Evolutionary conservation across 2,329 filamentous ascomycete genomes (phyloP).

Genomic region (Xylaria sp.): DNA sequence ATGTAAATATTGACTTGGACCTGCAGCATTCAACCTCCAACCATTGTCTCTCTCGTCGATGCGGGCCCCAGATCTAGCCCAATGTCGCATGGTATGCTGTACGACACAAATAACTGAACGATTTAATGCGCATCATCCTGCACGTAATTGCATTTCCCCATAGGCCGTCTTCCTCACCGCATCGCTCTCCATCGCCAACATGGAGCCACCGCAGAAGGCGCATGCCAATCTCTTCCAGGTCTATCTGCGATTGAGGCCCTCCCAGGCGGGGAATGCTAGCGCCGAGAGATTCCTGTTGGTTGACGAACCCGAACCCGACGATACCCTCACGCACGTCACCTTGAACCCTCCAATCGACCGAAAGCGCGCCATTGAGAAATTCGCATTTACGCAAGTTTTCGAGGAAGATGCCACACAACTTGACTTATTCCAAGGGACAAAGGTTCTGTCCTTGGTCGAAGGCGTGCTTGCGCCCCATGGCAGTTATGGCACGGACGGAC

Average conservation of each 20-base stretch:
- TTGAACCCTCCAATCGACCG: constrained; percentile 82
- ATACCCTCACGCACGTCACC: constrained; percentile 69
- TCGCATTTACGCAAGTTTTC: constrained; percentile 92
- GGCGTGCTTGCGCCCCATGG: constrained; percentile 75
- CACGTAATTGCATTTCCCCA: constrained; percentile 16
- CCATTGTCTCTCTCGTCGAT: constrained; percentile 13
- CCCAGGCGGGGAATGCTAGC: constrained; percentile 47
- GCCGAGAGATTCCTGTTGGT: constrained; percentile 78
- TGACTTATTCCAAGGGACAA: constrained; percentile 82
- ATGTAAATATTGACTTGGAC: constrained; percentile 28
- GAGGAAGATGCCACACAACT: constrained; percentile 83
- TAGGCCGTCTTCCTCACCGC: constrained; percentile 1
- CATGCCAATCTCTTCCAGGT: constrained; percentile 79
- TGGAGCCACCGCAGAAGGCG: constrained; percentile 48
- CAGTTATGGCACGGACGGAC: constrained; percentile 80
- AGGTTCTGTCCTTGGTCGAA: constrained; percentile 74
- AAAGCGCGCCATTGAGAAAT: constrained; percentile 87
- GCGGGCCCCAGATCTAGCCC: constrained; percentile 14
- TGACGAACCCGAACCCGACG: constrained; percentile 56
- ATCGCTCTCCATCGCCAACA: constrained; percentile 26
- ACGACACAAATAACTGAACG: constrained; percentile 2
- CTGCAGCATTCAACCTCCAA: constrained; percentile 16
- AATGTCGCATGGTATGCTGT: constrained; percentile 23
- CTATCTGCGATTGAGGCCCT: constrained; percentile 81
- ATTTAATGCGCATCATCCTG: constrained; percentile 16